Conservation (phyloP, 179 eudicot species). For the Carnegiea gigantea region DNA sequence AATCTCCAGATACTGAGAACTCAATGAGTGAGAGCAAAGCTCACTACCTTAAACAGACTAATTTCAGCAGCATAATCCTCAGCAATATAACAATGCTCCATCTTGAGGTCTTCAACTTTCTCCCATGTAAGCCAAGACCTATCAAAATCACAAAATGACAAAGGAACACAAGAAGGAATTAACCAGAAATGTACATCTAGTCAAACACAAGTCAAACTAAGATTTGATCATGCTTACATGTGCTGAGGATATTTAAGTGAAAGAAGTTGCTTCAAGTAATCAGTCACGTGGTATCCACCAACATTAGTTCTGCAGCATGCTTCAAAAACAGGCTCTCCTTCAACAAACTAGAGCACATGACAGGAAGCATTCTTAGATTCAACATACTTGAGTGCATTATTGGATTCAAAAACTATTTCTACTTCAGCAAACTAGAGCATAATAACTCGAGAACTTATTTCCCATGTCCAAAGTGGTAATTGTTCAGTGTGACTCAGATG, state of each 20-base stretch:
- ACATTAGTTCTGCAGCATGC: constrained; percentile 93
- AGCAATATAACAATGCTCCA: constrained; percentile 94
- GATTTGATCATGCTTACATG: constrained; percentile 50
- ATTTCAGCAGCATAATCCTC: constrained; percentile 79
- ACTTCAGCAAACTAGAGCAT: background rate
- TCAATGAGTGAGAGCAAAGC: constrained; percentile 3
- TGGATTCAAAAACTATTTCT: background rate
- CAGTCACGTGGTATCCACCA: constrained; percentile 97
- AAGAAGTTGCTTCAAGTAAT: constrained; percentile 95
- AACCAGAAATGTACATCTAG: background rate
- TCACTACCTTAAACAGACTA: constrained; percentile 71
- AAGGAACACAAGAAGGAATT: background rate
- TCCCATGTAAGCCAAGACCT: constrained; percentile 93
- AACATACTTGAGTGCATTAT: background rate
- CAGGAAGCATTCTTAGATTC: constrained; percentile 13
- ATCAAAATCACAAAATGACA: constrained; percentile 10
- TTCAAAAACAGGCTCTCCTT: constrained; percentile 93
- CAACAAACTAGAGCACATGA: constrained; percentile 57
- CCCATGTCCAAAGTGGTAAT: background rate
- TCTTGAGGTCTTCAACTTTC: constrained; percentile 95
- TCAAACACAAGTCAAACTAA: background rate
- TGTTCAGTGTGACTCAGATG: background rate
- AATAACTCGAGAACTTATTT: background rate
- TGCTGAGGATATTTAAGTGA: constrained; percentile 92
- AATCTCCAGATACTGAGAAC: constrained; percentile 11